Evolutionary conservation across 140 eudicot genomes (phyloP).

Genomic region (Bidens hawaiensis): DNA sequence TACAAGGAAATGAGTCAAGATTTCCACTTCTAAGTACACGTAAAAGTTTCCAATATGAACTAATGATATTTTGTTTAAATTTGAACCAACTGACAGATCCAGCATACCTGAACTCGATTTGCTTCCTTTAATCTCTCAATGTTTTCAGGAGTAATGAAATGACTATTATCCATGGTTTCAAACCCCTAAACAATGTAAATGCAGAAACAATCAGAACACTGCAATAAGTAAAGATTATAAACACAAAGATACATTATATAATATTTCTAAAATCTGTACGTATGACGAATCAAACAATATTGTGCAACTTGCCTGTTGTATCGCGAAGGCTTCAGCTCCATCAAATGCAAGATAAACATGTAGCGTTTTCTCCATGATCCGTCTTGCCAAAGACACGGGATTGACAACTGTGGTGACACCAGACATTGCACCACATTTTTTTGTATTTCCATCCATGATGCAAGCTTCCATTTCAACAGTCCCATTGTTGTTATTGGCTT

Average conservation of each 20-base stretch:
- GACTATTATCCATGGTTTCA: too few relatives aligned
- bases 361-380: conserved; percentile 87
- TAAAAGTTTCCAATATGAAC: too few relatives aligned
- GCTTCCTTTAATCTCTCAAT: conserved; percentile 82
- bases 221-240: neutral
- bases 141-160: too few relatives aligned
- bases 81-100: neutral
- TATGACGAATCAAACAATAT: conserved; percentile 10
- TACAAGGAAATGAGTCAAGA: too few relatives aligned
- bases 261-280: neutral
- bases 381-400: conserved; percentile 72
- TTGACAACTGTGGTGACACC: conserved; percentile 84
- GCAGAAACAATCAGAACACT: neutral
- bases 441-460: too few relatives aligned
- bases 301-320: conserved; percentile 60
- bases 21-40: too few relatives aligned
- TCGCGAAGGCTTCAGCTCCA: conserved; percentile 87
- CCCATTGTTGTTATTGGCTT: conserved; percentile 55
- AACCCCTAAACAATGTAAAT: too few relatives aligned
- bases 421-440: conserved; percentile 93
- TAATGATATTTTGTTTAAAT: neutral
- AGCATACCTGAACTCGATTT: conserved; percentile 77
- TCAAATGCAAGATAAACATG: too few relatives aligned
- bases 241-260: neutral
- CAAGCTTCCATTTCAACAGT: too few relatives aligned